These are phyloP conservation scores for Tylopilus sp. DNA, from an alignment of 768 basidiomycete species.

Conservation along the genomic window DNA sequence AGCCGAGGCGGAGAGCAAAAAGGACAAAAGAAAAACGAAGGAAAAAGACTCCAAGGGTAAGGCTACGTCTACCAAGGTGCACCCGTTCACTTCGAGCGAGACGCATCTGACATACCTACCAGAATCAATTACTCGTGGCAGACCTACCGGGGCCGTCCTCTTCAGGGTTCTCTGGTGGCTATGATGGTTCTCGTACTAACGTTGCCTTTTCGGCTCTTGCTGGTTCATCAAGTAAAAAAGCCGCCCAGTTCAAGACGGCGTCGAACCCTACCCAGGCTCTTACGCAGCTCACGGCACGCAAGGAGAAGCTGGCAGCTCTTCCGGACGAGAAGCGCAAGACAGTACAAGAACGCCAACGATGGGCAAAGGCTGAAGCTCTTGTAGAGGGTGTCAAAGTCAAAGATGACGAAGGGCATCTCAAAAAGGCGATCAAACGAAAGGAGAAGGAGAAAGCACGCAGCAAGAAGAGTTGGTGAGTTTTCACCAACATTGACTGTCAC, in stretches of 20 bases:
- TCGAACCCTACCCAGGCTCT: conserved; percentile 87
- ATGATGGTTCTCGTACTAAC: conserved; percentile 47
- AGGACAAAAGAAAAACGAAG: conserved; percentile 49
- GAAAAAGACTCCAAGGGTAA: conserved; percentile 41
- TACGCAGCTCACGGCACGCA: conserved; percentile 69
- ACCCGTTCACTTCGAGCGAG: conserved; percentile 5
- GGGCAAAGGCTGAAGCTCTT: conserved; percentile 86
- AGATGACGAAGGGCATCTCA: conserved; percentile 80
- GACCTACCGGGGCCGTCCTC: conserved; percentile 36
- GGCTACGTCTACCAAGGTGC: conserved; percentile 53
- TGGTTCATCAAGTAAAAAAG: conserved; percentile 49
- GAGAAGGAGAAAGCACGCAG: conserved; percentile 88
- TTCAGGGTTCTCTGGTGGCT: conserved; percentile 24
- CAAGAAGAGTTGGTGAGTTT: conserved; percentile 81
- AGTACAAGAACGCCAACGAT: conserved; percentile 79
- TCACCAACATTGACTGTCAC: background rate
- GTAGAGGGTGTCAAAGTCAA: conserved; percentile 89
- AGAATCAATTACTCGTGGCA: conserved; percentile 74
- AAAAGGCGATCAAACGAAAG: conserved; percentile 90
- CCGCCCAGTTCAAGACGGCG: conserved; percentile 57
- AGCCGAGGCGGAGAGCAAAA: conserved; percentile 56
- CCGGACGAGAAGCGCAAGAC: conserved; percentile 82
- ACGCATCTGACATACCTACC: background rate
- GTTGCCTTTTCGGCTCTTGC: conserved; percentile 68
- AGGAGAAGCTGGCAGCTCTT: conserved; percentile 70